Conservation (phyloP, 2,329 filamentous ascomycete species). For the Sporothrix sp. region DNA sequence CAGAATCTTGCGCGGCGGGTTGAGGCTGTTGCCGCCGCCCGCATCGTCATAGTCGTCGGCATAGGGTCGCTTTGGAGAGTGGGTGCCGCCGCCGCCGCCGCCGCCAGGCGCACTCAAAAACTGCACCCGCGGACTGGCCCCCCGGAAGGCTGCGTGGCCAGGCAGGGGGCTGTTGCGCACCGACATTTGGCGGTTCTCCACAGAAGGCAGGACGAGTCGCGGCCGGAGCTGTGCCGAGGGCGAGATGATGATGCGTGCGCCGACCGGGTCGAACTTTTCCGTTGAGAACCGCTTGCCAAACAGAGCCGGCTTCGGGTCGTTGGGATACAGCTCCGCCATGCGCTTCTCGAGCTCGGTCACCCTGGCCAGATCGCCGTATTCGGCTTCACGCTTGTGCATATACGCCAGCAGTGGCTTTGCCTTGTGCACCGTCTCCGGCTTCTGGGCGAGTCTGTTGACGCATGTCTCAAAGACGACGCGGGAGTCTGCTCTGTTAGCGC, state of each 20-base stretch:
- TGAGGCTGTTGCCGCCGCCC: constrained; percentile 26
- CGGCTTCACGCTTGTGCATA: constrained; percentile 91
- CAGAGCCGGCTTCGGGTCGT: constrained; percentile 65
- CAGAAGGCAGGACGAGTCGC: constrained; percentile 40
- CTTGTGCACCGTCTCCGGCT: constrained; percentile 62
- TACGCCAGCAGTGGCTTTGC: constrained; percentile 80
- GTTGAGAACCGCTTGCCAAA: constrained; percentile 70
- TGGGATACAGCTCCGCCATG: constrained; percentile 88
- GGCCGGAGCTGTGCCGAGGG: constrained; percentile 66
- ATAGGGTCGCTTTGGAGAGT: constrained; percentile 53
- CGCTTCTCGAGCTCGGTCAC: constrained; percentile 84
- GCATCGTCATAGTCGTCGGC: constrained; percentile 65
- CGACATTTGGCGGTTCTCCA: constrained; percentile 39
- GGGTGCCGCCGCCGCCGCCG: constrained; percentile 23
- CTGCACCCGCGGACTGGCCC: constrained; percentile 13
- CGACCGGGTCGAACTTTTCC: constrained; percentile 69
- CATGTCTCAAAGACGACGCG: constrained; percentile 94
- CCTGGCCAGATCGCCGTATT: constrained; percentile 85
- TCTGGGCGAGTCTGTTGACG: constrained; percentile 69
- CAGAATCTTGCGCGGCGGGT: constrained; percentile 71
- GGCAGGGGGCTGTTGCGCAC: constrained; percentile 36
- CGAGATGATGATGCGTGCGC: constrained; percentile 74
- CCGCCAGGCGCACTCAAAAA: background rate
- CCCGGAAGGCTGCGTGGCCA: constrained; percentile 4
- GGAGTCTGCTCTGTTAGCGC: constrained; percentile 53